Evolutionary conservation across 2,329 filamentous ascomycete species (phyloP).

Genomic region (Colletotrichum nymphaeae): DNA sequence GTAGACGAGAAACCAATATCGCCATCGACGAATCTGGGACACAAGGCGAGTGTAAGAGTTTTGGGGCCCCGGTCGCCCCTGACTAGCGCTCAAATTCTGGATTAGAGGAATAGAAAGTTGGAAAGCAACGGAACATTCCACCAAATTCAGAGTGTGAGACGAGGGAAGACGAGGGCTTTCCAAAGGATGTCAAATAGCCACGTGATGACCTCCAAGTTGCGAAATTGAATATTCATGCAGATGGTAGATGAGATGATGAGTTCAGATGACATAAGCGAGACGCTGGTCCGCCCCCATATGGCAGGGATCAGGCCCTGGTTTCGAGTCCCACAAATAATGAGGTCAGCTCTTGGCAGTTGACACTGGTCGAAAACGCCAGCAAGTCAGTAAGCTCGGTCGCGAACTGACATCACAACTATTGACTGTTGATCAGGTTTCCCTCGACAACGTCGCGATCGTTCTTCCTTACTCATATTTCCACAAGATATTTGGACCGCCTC

Average conservation of each 20-base stretch:
- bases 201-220: background rate
- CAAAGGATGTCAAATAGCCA: background rate
- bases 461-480: background rate
- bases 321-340: background rate
- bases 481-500: background rate
- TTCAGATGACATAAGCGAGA: conserved; percentile 5
- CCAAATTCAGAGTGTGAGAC: background rate
- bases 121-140: background rate
- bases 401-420: background rate
- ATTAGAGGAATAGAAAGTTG: no score
- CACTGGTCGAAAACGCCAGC: conserved; percentile 6
- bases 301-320: background rate
- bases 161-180: background rate
- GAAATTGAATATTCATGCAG: background rate
- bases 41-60: background rate
- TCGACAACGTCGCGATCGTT: background rate
- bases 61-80: background rate
- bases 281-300: background rate
- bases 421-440: background rate
- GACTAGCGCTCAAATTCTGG: background rate
- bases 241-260: background rate
- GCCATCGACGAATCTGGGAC: no score
- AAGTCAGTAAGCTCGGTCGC: conserved; percentile 1
- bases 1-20: no score
- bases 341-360: conserved; percentile 1